Evolutionary conservation across 2,329 filamentous ascomycete species (phyloP).

Genomic region (Orbilia quercus): DNA sequence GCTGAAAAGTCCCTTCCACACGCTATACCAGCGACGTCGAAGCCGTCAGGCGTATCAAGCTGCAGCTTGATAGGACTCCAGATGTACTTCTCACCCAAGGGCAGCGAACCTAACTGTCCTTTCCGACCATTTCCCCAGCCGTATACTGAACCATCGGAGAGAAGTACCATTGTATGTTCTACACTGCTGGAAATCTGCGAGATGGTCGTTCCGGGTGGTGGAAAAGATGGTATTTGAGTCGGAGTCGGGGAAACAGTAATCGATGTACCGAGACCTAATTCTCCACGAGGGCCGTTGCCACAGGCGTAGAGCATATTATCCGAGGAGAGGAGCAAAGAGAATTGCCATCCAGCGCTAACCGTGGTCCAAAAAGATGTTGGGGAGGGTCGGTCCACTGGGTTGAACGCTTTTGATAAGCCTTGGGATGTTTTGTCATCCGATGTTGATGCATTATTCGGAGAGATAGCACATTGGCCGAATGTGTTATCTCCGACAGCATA

Average conservation of each 20-base stretch:
- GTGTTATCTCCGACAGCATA: conserved; percentile 74
- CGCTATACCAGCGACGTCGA: conserved; percentile 74
- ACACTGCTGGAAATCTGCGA: conserved; percentile 77
- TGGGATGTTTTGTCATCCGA: not conserved
- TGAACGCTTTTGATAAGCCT: conserved; percentile 60
- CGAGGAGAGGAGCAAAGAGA: conserved; percentile 71
- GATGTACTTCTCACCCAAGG: conserved; percentile 64
- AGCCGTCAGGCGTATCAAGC: conserved; percentile 66
- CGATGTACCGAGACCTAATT: conserved; percentile 72
- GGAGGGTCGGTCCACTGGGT: conserved; percentile 33
- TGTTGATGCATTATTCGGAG: not conserved
- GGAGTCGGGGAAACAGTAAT: conserved; percentile 66
- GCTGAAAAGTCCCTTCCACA: conserved; percentile 90
- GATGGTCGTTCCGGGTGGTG: conserved; percentile 71
- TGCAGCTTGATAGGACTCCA: conserved; percentile 73
- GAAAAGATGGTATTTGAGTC: conserved; percentile 72
- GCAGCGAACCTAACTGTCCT: conserved; percentile 78
- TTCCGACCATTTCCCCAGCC: conserved; percentile 91
- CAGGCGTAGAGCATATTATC: conserved; percentile 71
- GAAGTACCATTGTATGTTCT: conserved; percentile 78
- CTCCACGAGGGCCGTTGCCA: conserved; percentile 76
- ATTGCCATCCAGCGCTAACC: conserved; percentile 82
- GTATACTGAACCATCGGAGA: conserved; percentile 80
- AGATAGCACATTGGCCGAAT: conserved; percentile 65
- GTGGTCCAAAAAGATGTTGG: conserved; percentile 59